Conservation (phyloP, 306 rosid species). For the Pterocarpus macrocarpus region DNA sequence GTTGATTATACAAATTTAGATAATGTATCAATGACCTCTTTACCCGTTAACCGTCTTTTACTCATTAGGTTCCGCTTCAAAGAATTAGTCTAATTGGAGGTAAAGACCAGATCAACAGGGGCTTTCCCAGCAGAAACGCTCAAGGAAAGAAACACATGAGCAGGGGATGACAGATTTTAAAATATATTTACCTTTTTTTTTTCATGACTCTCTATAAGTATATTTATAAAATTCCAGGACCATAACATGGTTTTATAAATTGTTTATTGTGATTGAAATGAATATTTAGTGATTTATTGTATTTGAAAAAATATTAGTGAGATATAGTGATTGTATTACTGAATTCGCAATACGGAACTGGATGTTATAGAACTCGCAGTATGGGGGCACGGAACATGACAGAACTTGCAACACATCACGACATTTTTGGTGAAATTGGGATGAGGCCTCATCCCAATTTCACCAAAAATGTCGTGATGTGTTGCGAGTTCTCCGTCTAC, state of each 20-base stretch:
- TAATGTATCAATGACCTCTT: neutral
- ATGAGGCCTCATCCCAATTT: no score
- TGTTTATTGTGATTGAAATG: no score
- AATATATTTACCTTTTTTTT: neutral
- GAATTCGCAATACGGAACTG: no score
- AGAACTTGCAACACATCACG: no score
- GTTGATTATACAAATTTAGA: neutral
- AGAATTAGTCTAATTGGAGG: neutral
- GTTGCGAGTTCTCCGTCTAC: no score
- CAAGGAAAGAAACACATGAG: neutral
- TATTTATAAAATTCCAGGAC: neutral
- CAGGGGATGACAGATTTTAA: neutral
- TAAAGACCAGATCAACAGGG: neutral
- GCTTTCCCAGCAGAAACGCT: neutral
- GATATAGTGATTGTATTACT: no score
- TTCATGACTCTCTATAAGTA: neutral
- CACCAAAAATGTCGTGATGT: no score
- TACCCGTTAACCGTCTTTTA: neutral
- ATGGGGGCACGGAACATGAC: no score
- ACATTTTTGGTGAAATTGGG: no score
- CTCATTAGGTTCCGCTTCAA: neutral
- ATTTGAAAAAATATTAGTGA: no score
- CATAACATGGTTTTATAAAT: neutral
- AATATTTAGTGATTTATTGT: no score
- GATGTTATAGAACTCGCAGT: no score